Percentiles rank a stretch among this genome's conserved stretches.
These are phyloP conservation scores for Collybiopsis confluens DNA, from an alignment of 768 basidiomycete species.

Conservation along the genomic window DNA sequence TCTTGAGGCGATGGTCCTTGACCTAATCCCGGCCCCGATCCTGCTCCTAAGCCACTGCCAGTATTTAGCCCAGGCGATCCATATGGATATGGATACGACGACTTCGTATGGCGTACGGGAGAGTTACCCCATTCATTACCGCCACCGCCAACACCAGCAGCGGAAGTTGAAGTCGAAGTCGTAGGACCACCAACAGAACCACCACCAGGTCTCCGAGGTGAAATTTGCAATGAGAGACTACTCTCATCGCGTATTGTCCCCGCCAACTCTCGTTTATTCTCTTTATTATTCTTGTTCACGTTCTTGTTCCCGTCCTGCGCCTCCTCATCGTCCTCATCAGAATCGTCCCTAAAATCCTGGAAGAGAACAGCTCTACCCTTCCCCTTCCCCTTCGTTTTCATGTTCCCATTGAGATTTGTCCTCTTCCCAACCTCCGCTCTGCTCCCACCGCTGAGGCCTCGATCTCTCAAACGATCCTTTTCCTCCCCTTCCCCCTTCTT, in stretches of 20 bases:
- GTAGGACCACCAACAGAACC: conserved; percentile 15
- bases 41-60: no score
- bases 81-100: conserved; percentile 29
- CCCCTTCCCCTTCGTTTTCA: conserved; percentile 22
- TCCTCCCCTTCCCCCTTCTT: conserved; percentile 13
- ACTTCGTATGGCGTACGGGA: conserved; percentile 31
- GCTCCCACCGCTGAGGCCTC: no score
- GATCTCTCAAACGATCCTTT: no score
- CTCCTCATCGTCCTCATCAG: conserved; percentile 18
- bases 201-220: conserved; percentile 48
- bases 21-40: no score
- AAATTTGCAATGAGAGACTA: conserved; percentile 51
- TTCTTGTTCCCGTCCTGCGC: conserved; percentile 19
- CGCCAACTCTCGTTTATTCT: conserved; percentile 12
- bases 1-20: conserved; percentile 45
- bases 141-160: no score
- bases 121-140: background rate
- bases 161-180: conserved; percentile 6
- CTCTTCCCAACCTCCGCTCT: conserved; percentile 3
- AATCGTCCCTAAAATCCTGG: conserved; percentile 21
- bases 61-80: conserved; percentile 18
- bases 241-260: conserved; percentile 26
- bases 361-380: conserved; percentile 48
- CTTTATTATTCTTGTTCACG: conserved; percentile 14
- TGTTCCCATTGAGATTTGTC: conserved; percentile 11